A percentile compares a stretch with the other conserved stretches of the same genome.
phyloP scores from a whole-genome alignment of 768 basidiomycete genomes.

The Daedalea quercina region DNA sequence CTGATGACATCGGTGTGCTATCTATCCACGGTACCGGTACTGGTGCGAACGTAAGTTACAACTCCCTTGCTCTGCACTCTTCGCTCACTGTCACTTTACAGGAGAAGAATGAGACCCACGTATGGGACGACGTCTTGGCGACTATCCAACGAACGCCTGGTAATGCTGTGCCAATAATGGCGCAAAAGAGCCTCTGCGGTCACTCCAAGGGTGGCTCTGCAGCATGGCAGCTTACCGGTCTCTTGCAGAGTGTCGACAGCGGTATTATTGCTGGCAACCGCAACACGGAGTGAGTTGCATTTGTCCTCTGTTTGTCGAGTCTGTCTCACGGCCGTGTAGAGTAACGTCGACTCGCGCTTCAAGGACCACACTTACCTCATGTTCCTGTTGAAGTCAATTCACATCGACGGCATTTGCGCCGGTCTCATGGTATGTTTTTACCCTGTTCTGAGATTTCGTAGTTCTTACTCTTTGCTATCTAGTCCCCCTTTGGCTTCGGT shows the following conservation, averaged over 20 bases:
- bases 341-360: constrained; percentile 92
- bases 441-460: background rate
- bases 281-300: constrained; percentile 93
- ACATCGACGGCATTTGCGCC: constrained; percentile 86
- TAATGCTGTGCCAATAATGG: constrained; percentile 93
- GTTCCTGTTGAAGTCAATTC: constrained; percentile 96
- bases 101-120: constrained; percentile 97
- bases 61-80: background rate
- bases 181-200: constrained; percentile 97
- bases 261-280: constrained; percentile 94
- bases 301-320: background rate
- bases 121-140: constrained; percentile 95
- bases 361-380: constrained; percentile 84
- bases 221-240: constrained; percentile 92
- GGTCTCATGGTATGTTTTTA: constrained; percentile 69
- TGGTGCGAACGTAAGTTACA: constrained; percentile 56
- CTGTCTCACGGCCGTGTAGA: constrained; percentile 19
- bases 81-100: constrained; percentile 23
- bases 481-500: constrained; percentile 97
- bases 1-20: constrained; percentile 87
- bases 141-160: constrained; percentile 84
- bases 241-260: constrained; percentile 76
- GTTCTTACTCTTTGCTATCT: constrained; percentile 6
- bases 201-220: constrained; percentile 99
- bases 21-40: constrained; percentile 91